Base-by-base conservation (phyloP, 1,139 yeast species). In the Pichia norvegensis region DNA sequence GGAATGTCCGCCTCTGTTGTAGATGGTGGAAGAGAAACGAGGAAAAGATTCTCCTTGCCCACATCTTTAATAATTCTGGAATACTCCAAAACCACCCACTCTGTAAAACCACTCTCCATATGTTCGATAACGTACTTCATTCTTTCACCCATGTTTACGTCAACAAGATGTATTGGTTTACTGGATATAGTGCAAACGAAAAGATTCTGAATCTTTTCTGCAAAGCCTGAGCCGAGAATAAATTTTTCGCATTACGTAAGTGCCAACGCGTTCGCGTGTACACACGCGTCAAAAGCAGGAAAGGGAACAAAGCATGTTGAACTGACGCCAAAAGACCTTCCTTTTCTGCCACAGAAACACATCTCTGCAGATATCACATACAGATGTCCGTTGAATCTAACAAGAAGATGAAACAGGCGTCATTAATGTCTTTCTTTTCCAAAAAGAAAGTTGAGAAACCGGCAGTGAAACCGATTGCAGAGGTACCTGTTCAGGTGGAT, bases 61-160 rank as follows among this genome's bases (percentile, higher is more conserved):
- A 92, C 81, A 53, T 90, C 97, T 46, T 76, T 70, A 45, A 88
- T 78, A 48, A 92, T 88, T 58, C 85, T 87, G 29, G 79, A 68
- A 63, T 92, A 92, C 61, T 92, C 98, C 22, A 92, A 73, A 40
- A 78, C 74, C 38, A 90, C 97, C 98, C 98, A 92, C 57, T 85
- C 94, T 55, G 95, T 86, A 73, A 92, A 87, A 1, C 95, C 97
- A 51, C 81, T 85, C 65, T 92, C 98, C 97, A 92, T 88, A 63
- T 92, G 98, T 67, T 92, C 98, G 47, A 92, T 87, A 46, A 92
- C 78, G 70, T 87, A 90, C 66, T 85, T 87, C 95, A 86, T 85
- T n/a, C 20, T 31, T 19, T 36, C 38, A 1, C 36, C 5, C 46
- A 38, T 45, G n/a, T n/a, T n/a, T n/a, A n/a, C n/a, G n/a, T n/a